phyloP scores from a whole-genome alignment of 2,329 filamentous ascomycete genomes.

The Aspergillus sp. region DNA sequence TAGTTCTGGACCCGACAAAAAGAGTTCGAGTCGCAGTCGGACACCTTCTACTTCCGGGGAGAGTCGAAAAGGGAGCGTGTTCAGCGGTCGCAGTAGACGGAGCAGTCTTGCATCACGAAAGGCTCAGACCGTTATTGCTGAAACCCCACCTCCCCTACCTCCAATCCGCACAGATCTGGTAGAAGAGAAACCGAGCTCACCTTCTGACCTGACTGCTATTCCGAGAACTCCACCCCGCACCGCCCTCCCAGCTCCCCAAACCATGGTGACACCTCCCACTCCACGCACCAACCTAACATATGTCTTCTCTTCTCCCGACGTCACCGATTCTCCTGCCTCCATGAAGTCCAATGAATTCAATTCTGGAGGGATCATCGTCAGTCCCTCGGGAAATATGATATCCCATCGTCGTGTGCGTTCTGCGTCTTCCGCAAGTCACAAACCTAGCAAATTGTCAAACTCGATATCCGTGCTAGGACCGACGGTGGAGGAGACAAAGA shows the following conservation, averaged over 20 bases:
- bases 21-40: constrained; percentile 47
- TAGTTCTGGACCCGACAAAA: constrained; percentile 50
- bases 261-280: constrained; percentile 63
- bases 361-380: constrained; percentile 52
- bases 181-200: constrained; percentile 21
- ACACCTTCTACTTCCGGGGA: constrained; percentile 41
- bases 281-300: constrained; percentile 43
- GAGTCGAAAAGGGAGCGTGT: constrained; percentile 40
- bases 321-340: constrained; percentile 41
- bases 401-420: constrained; percentile 65
- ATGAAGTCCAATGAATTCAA: constrained; percentile 25
- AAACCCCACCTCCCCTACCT: constrained; percentile 30
- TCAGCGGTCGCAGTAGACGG: constrained; percentile 34
- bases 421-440: constrained; percentile 49
- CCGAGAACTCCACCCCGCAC: constrained; percentile 33
- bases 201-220: constrained; percentile 21
- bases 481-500: constrained; percentile 62
- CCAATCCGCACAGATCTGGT: constrained; percentile 31
- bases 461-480: constrained; percentile 70
- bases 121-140: constrained; percentile 22
- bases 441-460: constrained; percentile 84
- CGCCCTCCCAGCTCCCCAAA: constrained; percentile 38
- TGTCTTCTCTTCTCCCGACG: constrained; percentile 23
- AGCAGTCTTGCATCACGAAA: constrained; percentile 34
- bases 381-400: constrained; percentile 68